These are phyloP conservation scores for Lasiodiplodia sp. DNA, from an alignment of 2,329 filamentous ascomycete genomes.

Conservation along the genomic window DNA sequence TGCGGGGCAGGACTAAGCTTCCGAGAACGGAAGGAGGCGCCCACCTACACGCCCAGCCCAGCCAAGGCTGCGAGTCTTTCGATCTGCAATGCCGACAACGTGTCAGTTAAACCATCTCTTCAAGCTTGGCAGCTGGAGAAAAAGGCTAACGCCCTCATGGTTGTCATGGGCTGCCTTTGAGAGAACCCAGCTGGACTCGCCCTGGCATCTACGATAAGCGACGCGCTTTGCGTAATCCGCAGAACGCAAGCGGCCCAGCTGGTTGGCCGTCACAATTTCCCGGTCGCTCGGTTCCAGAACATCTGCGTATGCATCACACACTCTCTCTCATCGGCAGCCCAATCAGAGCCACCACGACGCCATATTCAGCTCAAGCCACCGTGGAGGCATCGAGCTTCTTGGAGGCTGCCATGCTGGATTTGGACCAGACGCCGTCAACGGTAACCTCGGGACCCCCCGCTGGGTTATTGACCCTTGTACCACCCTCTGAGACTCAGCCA, in stretches of 20 bases:
- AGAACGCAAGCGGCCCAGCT: not conserved
- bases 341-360: conserved; percentile 4
- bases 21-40: no score
- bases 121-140: no score
- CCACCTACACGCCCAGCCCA: no score
- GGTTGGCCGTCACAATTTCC: conserved; percentile 9
- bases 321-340: not conserved
- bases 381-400: not conserved
- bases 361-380: conserved; percentile 20
- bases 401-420: not conserved
- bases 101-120: no score
- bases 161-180: no score
- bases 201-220: conserved; percentile 11
- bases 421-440: conserved; percentile 5
- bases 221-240: not conserved
- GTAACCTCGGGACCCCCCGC: not conserved
- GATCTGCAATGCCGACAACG: no score
- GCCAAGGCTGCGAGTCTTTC: no score
- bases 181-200: not conserved
- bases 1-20: no score
- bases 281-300: not conserved
- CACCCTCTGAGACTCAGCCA: not conserved
- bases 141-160: no score
- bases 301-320: not conserved
- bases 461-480: conserved; percentile 19